phyloP scores from a whole-genome alignment of 2,329 filamentous ascomycete genomes.

The Verticillium nonalfalfae region DNA sequence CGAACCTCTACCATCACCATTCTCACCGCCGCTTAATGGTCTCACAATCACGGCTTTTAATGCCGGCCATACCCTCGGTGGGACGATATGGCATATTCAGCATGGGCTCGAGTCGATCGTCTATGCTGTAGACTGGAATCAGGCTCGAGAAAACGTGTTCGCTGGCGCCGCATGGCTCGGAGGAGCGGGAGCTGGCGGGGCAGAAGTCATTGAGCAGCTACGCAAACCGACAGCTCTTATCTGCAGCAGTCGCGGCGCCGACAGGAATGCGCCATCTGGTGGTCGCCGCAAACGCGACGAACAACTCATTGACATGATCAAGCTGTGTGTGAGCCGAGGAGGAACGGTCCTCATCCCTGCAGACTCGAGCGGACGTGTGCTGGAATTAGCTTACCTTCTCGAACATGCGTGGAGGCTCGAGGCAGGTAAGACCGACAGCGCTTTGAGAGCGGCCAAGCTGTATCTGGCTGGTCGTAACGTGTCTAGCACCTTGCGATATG shows the following conservation, averaged over 20 bases:
- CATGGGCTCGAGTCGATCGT: constrained; percentile 95
- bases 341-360: constrained; percentile 91
- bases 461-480: constrained; percentile 84
- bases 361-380: constrained; percentile 88
- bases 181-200: constrained; percentile 70
- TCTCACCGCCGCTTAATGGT: constrained; percentile 82
- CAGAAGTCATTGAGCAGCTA: constrained; percentile 88
- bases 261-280: constrained; percentile 62
- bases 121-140: constrained; percentile 97
- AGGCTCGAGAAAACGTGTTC: constrained; percentile 91
- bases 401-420: constrained; percentile 85
- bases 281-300: constrained; percentile 81
- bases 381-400: constrained; percentile 86
- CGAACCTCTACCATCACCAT: constrained; percentile 79
- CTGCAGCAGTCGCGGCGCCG: constrained; percentile 79
- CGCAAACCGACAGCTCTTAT: constrained; percentile 90
- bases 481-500: constrained; percentile 82
- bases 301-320: constrained; percentile 76
- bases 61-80: constrained; percentile 89
- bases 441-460: constrained; percentile 51
- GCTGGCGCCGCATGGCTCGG: constrained; percentile 91
- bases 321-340: constrained; percentile 67
- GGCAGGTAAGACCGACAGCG: constrained; percentile 38
- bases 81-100: constrained; percentile 98
- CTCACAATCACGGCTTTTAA: constrained; percentile 96